Evolutionary conservation across 768 basidiomycete species (phyloP).

Genomic region (Collybia sordida): DNA sequence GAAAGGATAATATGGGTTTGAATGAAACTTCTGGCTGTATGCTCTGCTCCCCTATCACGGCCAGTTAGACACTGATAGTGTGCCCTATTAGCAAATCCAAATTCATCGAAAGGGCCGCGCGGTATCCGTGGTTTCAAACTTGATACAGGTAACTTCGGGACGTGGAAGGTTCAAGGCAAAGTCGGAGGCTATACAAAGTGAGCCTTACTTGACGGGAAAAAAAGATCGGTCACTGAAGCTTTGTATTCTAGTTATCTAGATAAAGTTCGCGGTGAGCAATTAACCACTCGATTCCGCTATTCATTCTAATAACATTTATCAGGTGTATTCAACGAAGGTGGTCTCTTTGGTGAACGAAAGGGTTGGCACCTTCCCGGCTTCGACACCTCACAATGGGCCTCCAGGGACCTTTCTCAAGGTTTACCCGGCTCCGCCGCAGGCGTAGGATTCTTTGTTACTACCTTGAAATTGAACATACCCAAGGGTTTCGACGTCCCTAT

Average conservation of each 20-base stretch:
- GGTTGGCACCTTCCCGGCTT: constrained; percentile 80
- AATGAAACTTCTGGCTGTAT: constrained; percentile 49
- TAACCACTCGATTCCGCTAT: neutral
- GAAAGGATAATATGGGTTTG: constrained; percentile 83
- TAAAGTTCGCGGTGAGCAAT: constrained; percentile 48
- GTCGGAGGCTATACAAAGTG: constrained; percentile 68
- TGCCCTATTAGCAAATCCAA: constrained; percentile 31
- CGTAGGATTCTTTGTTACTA: constrained; percentile 81
- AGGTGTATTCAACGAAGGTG: constrained; percentile 72
- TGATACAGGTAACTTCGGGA: constrained; percentile 55
- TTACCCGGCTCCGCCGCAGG: constrained; percentile 61
- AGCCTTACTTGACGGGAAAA: constrained; percentile 15
- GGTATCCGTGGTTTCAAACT: constrained; percentile 78
- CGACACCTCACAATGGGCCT: constrained; percentile 58
- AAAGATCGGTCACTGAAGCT: neutral
- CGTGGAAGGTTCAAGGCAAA: constrained; percentile 78
- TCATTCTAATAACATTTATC: neutral
- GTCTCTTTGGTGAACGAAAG: constrained; percentile 64
- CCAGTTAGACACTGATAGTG: neutral
- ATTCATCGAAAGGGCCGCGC: constrained; percentile 70
- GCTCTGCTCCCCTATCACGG: neutral
- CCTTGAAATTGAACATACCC: constrained; percentile 63
- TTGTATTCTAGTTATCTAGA: constrained; percentile 61
- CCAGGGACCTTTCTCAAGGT: constrained; percentile 55
- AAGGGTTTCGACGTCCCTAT: constrained; percentile 63